Base-by-base conservation (phyloP, 192 early-diverging fungal genomes). In the Gryganskiella cystojenkinii region DNA sequence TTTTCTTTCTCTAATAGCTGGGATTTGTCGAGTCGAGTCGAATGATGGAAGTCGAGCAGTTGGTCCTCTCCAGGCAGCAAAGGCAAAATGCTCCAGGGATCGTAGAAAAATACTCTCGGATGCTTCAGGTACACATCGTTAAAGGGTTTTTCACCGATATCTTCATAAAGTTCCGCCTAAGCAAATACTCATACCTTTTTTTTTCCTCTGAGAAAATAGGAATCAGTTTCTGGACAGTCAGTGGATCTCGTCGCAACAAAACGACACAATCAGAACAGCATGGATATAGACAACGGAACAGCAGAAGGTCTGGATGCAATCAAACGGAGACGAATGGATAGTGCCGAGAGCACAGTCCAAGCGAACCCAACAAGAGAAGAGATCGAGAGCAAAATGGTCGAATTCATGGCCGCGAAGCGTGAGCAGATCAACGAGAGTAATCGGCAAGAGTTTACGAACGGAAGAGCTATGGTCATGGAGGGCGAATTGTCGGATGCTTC, bases 361-460 rank as follows among this genome's bases (percentile, higher is more conserved):
- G 83, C 63, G 45, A 54, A 71, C 22, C 43, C 78, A 22, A 66
- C 76, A 25, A 73, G 81, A 35, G 79, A 81, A 19, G 81, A 87
- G 67, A 87, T 88, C 30, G 78, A 81, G 34, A 42, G 81, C 17
- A 72, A 47, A 30, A 89, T 92, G 55, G 81, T 79, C 15, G 52
- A 72, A 10, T 88, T 90, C 74, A 84, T 89, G 20, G 63, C 73
- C 0, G 37, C 54, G 13, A 89, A 91, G 64, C 78, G 89, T 42
- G 79, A 76, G 47, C 83, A 89, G 22, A 90, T 92, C 43, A 82
- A 90, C 44, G 68, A 70, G 47, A 90, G 86, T 56, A 92, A 92
- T 81, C 70, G 80, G 15, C 81, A 85, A 54, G 91, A 92, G 64
- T 92, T 91, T 52, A 60, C 90, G 35, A 69, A 80, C 13, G 70